A percentile compares a stretch with the other conserved stretches of the same genome.
Evolutionary conservation across 805 yeast species (phyloP).

Genomic region (Saccharomycopsis lassenensis): DNA sequence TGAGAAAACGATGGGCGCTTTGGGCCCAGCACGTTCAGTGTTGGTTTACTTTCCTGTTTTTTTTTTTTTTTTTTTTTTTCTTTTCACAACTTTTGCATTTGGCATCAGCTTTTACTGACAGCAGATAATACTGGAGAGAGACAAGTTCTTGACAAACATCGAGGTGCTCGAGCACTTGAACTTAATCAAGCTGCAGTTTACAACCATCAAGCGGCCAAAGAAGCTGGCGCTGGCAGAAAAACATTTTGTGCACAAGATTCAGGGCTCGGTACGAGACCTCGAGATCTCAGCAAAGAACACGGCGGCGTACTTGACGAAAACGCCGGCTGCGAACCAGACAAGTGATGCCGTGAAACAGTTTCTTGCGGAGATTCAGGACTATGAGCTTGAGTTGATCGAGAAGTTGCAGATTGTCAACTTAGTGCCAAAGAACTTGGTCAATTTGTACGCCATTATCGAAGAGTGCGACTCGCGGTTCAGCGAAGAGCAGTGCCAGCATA

Average conservation of each 20-base stretch:
- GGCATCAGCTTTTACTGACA: no score
- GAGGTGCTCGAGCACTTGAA: slow-evolving; percentile 51
- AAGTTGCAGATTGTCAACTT: slow-evolving; percentile 73
- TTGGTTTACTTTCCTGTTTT: no score
- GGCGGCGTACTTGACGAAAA: slow-evolving; percentile 29
- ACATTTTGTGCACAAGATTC: slow-evolving; percentile 31
- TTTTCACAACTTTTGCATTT: no score
- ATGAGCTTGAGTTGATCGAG: slow-evolving; percentile 68
- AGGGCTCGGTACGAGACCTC: slow-evolving; percentile 31
- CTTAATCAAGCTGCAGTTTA: slow-evolving; percentile 26
- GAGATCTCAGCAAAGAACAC: slow-evolving; percentile 41
- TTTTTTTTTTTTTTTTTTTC: no score
- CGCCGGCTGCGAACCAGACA: slow-evolving; percentile 24
- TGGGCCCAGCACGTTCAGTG: no score
- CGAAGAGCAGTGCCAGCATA: slow-evolving; percentile 51
- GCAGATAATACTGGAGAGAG: slow-evolving; percentile 40
- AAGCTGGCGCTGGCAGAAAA: slow-evolving; percentile 26
- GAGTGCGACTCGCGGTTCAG: slow-evolving; percentile 82
- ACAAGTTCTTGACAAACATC: slow-evolving; percentile 49
- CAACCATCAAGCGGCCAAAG: not conserved
- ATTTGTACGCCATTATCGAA: slow-evolving; percentile 69
- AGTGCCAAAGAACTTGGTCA: slow-evolving; percentile 72
- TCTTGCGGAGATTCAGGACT: slow-evolving; percentile 25
- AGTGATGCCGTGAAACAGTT: slow-evolving; percentile 18
- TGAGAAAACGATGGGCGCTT: no score